These are phyloP conservation scores for Candolleomyces eurysporus DNA, from an alignment of 768 basidiomycete genomes.

Conservation along the genomic window DNA sequence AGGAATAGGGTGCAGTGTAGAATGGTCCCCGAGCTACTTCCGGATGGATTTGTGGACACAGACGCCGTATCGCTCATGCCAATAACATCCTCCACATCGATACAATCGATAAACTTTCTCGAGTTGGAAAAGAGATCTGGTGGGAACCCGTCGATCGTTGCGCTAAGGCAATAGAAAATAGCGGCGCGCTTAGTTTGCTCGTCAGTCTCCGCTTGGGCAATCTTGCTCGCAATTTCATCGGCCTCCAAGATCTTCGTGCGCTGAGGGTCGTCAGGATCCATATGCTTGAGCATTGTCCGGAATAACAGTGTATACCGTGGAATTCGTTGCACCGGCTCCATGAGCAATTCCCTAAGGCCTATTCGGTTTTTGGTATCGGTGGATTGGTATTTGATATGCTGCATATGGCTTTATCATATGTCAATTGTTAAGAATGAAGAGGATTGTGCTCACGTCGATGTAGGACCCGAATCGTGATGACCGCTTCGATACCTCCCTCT, in stretches of 20 bases:
- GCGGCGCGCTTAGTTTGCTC: slow-evolving; percentile 89
- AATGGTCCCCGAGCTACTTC: slow-evolving; percentile 39
- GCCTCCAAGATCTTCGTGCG: slow-evolving; percentile 79
- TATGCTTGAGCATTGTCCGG: slow-evolving; percentile 88
- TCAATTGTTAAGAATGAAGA: slow-evolving; percentile 3
- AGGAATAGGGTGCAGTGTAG: slow-evolving; percentile 89
- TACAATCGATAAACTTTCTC: slow-evolving; percentile 84
- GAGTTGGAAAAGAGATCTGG: slow-evolving; percentile 86
- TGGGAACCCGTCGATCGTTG: slow-evolving; percentile 89
- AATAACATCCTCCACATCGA: slow-evolving; percentile 86
- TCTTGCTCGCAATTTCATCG: slow-evolving; percentile 83
- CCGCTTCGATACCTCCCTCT: slow-evolving; percentile 76
- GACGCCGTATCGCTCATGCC: slow-evolving; percentile 50
- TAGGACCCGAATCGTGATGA: slow-evolving; percentile 81
- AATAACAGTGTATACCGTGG: slow-evolving; percentile 93
- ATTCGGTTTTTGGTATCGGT: slow-evolving; percentile 76
- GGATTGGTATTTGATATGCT: slow-evolving; percentile 87
- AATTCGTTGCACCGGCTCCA: slow-evolving; percentile 96
- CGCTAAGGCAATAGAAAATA: slow-evolving; percentile 80
- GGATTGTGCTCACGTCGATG: slow-evolving; percentile 67
- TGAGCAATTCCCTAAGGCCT: slow-evolving; percentile 86
- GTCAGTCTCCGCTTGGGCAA: slow-evolving; percentile 89
- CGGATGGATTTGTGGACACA: slow-evolving; percentile 29
- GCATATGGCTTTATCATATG: slow-evolving; percentile 13
- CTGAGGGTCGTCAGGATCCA: slow-evolving; percentile 77